Conservation (phyloP, 2,329 filamentous ascomycete genomes). For the Pseudocercospora eumusae region DNA sequence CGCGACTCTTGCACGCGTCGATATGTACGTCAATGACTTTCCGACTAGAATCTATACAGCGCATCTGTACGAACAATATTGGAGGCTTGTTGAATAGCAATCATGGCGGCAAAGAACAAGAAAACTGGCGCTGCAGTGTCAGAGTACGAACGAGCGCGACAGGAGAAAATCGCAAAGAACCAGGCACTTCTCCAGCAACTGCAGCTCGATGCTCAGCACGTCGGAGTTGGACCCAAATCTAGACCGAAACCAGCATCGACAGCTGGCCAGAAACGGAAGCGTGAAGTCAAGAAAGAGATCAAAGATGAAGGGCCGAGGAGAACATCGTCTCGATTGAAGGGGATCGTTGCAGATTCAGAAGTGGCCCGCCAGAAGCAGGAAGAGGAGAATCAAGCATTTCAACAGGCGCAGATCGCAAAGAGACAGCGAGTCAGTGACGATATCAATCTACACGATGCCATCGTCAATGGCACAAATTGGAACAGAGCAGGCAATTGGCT, state of each 20-base stretch:
- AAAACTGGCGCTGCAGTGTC: constrained; percentile 46
- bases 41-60: background rate
- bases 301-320: constrained; percentile 58
- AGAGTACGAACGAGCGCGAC: constrained; percentile 84
- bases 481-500: constrained; percentile 67
- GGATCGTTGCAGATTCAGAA: constrained; percentile 67
- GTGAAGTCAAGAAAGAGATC: constrained; percentile 57
- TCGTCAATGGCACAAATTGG: constrained; percentile 74
- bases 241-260: constrained; percentile 53
- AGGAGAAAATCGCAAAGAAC: constrained; percentile 85
- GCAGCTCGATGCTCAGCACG: constrained; percentile 65
- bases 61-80: background rate
- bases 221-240: constrained; percentile 64
- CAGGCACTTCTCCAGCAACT: constrained; percentile 79
- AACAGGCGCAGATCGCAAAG: constrained; percentile 59
- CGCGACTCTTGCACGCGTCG: constrained; percentile 10
- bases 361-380: constrained; percentile 69
- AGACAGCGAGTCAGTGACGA: constrained; percentile 65
- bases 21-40: constrained; percentile 21
- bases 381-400: constrained; percentile 59
- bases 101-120: constrained; percentile 29
- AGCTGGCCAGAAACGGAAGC: constrained; percentile 44
- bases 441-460: constrained; percentile 72
- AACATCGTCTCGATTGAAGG: constrained; percentile 62
- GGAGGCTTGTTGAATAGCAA: background rate